Conservation (phyloP, 2,329 filamentous ascomycete genomes). For the Alternaria alternata region DNA sequence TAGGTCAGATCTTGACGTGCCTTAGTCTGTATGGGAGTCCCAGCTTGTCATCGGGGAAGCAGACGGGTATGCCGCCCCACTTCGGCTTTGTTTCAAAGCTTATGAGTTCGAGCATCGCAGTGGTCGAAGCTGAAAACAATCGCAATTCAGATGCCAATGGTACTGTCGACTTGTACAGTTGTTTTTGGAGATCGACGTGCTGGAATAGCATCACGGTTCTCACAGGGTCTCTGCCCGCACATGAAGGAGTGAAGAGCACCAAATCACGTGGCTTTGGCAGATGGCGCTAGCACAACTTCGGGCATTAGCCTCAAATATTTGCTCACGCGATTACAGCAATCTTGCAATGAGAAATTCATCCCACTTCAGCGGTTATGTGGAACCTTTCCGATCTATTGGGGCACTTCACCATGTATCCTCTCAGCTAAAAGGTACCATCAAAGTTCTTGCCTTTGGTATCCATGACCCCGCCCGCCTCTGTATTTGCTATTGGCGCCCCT, state of each 20-base stretch:
- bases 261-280: constrained; percentile 1
- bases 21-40: constrained; percentile 30
- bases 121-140: constrained; percentile 12
- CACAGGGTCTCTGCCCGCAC: constrained; percentile 1
- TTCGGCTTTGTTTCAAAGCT: constrained; percentile 8
- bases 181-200: constrained; percentile 1
- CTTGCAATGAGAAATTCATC: constrained; percentile 16
- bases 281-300: neutral
- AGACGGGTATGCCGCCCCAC: constrained; percentile 14
- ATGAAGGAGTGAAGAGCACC: neutral
- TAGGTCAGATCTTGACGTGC: constrained; percentile 13
- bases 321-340: constrained; percentile 12
- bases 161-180: constrained; percentile 5
- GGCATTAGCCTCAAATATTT: neutral
- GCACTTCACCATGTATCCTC: neutral
- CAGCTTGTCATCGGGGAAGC: constrained; percentile 28
- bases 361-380: constrained; percentile 12
- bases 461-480: constrained; percentile 16
- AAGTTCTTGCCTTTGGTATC: constrained; percentile 11
- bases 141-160: neutral
- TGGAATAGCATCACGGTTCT: constrained; percentile 1
- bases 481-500: constrained; percentile 23
- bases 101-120: constrained; percentile 9
- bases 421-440: constrained; percentile 4
- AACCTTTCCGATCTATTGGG: constrained; percentile 5